Evolutionary conservation across 441 rosid species (phyloP).

Genomic region (Mallotus japonicus): DNA sequence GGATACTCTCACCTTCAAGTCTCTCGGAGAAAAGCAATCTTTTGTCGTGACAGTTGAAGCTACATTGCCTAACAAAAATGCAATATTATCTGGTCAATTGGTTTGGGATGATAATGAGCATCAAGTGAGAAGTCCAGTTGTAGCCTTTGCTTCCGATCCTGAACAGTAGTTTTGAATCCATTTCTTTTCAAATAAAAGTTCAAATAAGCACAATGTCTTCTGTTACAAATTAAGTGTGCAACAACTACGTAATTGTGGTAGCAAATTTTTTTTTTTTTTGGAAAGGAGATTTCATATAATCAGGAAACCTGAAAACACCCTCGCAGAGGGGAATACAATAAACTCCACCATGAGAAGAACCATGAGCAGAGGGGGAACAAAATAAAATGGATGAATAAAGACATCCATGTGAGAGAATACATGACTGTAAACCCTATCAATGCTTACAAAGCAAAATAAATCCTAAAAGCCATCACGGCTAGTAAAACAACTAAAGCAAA

Average conservation of each 20-base stretch:
- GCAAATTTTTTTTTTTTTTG: too few relatives aligned
- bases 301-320: too few relatives aligned
- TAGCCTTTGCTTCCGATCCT: conserved; percentile 28
- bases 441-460: too few relatives aligned
- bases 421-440: too few relatives aligned
- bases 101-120: conserved; percentile 51
- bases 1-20: conserved; percentile 27
- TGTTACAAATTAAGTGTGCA: neutral
- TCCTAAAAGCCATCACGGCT: too few relatives aligned
- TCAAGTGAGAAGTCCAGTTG: conserved; percentile 57
- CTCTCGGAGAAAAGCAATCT: conserved; percentile 34
- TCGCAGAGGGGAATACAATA: too few relatives aligned
- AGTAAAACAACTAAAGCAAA: too few relatives aligned
- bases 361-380: too few relatives aligned
- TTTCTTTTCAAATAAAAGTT: neutral
- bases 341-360: too few relatives aligned
- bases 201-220: neutral
- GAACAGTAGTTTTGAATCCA: neutral
- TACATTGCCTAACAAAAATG: neutral
- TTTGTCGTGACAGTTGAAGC: conserved; percentile 40
- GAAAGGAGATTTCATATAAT: too few relatives aligned
- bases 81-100: conserved; percentile 34
- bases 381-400: too few relatives aligned
- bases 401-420: too few relatives aligned
- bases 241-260: neutral